phyloP scores from a whole-genome alignment of 163 green algal species.

The Trebouxiophyceae sp. region DNA sequence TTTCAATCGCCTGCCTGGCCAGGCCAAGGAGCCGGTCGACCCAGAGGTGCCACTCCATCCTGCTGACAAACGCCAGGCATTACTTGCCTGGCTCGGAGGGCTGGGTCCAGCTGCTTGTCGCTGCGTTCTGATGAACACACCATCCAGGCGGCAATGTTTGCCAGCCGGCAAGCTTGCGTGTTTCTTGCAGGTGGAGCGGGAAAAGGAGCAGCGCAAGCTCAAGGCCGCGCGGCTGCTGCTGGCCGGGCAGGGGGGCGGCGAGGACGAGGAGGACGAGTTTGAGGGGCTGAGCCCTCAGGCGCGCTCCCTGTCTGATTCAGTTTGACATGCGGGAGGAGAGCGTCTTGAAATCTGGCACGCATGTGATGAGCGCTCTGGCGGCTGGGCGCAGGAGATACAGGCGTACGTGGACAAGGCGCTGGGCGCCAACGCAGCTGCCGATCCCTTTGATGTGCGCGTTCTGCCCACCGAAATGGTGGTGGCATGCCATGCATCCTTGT shows the following conservation, averaged over 20 bases:
- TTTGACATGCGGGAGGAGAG: too few relatives aligned
- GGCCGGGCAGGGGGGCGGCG: slow-evolving; percentile 27
- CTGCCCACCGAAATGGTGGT: background rate
- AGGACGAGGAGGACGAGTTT: slow-evolving; percentile 49
- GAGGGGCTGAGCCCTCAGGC: slow-evolving; percentile 40
- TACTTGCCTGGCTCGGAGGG: background rate
- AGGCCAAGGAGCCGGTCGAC: background rate
- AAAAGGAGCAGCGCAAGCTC: slow-evolving; percentile 28
- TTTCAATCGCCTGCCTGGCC: slow-evolving; percentile 11
- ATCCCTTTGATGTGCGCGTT: slow-evolving; percentile 46
- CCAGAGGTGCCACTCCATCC: background rate
- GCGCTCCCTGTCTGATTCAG: background rate
- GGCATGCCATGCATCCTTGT: background rate
- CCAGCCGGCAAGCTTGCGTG: background rate
- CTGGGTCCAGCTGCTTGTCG: background rate
- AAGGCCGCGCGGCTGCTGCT: slow-evolving; percentile 33
- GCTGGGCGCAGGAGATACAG: slow-evolving; percentile 36
- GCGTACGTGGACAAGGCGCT: slow-evolving; percentile 32
- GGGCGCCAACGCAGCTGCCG: slow-evolving; percentile 15
- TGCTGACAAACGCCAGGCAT: background rate
- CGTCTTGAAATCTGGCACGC: too few relatives aligned
- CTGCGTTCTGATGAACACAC: background rate
- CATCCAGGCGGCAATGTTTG: background rate
- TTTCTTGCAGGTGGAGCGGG: slow-evolving; percentile 23
- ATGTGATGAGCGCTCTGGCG: background rate